phyloP scores from a whole-genome alignment of 257 asterid species.

The Solanum piurae region DNA sequence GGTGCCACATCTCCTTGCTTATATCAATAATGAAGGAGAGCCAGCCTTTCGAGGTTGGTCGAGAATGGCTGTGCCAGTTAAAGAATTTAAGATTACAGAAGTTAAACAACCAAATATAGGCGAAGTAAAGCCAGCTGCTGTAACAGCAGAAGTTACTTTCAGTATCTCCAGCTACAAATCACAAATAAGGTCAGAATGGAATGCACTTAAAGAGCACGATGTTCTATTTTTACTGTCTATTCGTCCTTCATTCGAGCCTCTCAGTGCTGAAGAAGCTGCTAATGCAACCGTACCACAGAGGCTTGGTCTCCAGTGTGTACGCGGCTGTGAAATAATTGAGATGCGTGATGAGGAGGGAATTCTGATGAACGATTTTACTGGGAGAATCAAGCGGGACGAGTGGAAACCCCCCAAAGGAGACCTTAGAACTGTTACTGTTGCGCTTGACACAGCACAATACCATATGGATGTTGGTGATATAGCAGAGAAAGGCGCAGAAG shows the following conservation, averaged over 20 bases:
- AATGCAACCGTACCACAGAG: conserved; percentile 83
- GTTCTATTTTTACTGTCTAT: conserved; percentile 83
- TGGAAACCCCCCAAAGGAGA: conserved; percentile 99
- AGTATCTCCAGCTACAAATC: conserved; percentile 92
- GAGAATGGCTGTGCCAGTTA: conserved; percentile 96
- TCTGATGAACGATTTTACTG: conserved; percentile 97
- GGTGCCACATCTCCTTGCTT: conserved; percentile 90
- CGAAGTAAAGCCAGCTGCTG: conserved; percentile 90
- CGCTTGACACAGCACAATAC: conserved; percentile 96
- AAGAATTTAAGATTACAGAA: conserved; percentile 62
- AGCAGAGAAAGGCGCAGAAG: conserved; percentile 89
- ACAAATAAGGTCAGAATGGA: conserved; percentile 97
- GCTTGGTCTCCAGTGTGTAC: conserved; percentile 93
- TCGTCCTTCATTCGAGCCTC: conserved; percentile 86
- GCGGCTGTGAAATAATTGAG: conserved; percentile 97
- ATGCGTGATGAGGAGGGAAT: conserved; percentile 93
- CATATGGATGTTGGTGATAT: conserved; percentile 95
- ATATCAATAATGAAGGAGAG: conserved; percentile 85
- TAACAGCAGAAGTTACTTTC: conserved; percentile 83
- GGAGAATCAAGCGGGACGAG: conserved; percentile 92
- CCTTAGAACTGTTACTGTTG: conserved; percentile 79
- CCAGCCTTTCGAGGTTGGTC: conserved; percentile 99
- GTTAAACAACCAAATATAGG: conserved; percentile 97
- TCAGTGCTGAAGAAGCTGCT: conserved; percentile 81
- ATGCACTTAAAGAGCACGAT: conserved; percentile 94